Evolutionary conservation across 179 eudicot species (phyloP), one percentile per base, ranked within the genome.

Genomic region (Carnegiea gigantea): DNA sequence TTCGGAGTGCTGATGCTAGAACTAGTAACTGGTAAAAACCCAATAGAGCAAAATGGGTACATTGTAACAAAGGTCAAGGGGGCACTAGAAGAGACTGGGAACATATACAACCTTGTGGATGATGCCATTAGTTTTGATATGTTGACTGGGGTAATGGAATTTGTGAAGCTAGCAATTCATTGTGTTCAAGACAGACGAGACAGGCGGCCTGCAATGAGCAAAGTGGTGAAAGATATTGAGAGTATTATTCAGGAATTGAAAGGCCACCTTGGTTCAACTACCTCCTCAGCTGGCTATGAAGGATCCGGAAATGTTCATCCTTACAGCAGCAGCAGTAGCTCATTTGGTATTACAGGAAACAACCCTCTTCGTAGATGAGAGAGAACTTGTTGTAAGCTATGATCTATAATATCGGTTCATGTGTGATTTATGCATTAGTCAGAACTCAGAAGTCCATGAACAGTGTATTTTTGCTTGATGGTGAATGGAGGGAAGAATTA

Each of bases 1-100:
- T 92, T 85, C 46, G 93, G 95, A 59, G 89, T 92, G 18, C 80
- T 88, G 44, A 80, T 92, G 83, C 79, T 92, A 44, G 92, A 88
- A 87, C 83, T 89, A 23, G 68, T 91, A 76, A 91, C 91, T 23
- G 90, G 88, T 80, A 90, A 81, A 78, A 53, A 15, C 1, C 89
- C 90, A 12, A 75, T 88, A 43, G 85, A 83, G 76, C 85, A 83
- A 73, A 88, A 86, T 33, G 84, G 40, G 46, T 85, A 87, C 80
- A 82, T 88, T 43, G 92, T 91, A 40, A 73, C 81, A 81, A 85
- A 81, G 78, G 87, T 90, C 49, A 81, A 77, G 71, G 68, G 70
- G 53, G 73, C 78, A 24, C 76, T 90, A 73, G 86, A 85, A 59
- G 83, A 51, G 71, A 59, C 78, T 0, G 86, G 88, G 64, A 75